A percentile compares a stretch with the other conserved stretches of the same genome.
Conservation (phyloP, 169 alveolate species). For the Blepharisma undulans region DNA sequence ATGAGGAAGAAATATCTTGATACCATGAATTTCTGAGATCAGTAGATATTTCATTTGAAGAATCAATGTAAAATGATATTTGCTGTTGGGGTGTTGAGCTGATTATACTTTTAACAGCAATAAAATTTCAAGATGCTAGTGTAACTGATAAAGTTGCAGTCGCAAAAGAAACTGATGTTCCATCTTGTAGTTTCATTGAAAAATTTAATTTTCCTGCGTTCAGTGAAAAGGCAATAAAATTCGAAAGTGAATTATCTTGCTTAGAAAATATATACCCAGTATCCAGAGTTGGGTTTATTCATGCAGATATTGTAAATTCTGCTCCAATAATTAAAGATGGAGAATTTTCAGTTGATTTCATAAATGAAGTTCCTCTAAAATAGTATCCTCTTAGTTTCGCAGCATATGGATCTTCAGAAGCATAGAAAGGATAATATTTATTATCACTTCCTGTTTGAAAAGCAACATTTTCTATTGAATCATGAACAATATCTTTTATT, state of each 20-base stretch:
- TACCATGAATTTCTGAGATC: background rate
- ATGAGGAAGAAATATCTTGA: background rate
- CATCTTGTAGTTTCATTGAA: background rate
- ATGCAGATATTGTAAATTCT: background rate
- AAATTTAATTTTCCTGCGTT: background rate
- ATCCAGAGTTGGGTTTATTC: background rate
- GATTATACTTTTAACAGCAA: background rate
- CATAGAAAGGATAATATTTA: conserved; percentile 14
- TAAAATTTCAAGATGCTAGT: background rate
- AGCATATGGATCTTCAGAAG: conserved; percentile 20
- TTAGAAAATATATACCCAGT: conserved; percentile 9
- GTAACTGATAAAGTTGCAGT: background rate
- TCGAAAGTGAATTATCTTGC: background rate
- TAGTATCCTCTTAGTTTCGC: conserved; percentile 20
- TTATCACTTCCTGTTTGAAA: background rate
- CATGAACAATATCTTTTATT: background rate
- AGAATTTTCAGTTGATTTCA: background rate
- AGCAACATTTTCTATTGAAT: background rate
- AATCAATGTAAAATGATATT: background rate
- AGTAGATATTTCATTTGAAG: background rate
- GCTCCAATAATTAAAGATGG: background rate
- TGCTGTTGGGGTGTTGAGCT: background rate
- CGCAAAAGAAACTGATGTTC: background rate
- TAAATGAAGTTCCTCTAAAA: conserved; percentile 1
- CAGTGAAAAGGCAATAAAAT: background rate